These are phyloP conservation scores for Tetradesmus lagerheimii DNA, from an alignment of 139 green algal species.

Conservation along the genomic window DNA sequence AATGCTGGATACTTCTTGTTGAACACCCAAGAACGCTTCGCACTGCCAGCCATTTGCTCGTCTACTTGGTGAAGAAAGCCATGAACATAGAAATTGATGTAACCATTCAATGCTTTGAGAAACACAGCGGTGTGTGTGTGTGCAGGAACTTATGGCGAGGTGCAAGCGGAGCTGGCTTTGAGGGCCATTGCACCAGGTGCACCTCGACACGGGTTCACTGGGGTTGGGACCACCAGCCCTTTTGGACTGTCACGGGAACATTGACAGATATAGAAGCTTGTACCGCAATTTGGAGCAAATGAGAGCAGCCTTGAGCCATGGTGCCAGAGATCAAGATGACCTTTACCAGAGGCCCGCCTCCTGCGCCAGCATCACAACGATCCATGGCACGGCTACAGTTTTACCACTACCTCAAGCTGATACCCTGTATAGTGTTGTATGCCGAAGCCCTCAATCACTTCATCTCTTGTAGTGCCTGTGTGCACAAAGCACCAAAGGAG, in stretches of 20 bases:
- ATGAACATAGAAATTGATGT: not conserved
- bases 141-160: not conserved
- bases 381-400: not conserved
- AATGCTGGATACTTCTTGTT: constrained; percentile 83
- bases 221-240: not conserved
- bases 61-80: not conserved
- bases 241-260: not conserved
- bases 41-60: not conserved
- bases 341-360: not conserved
- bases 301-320: not conserved
- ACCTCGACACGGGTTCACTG: not conserved
- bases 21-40: constrained; percentile 73
- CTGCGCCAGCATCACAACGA: not conserved
- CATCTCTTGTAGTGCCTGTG: not conserved
- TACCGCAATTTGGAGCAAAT: not conserved
- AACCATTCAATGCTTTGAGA: not conserved
- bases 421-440: not conserved
- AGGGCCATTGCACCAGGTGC: not conserved
- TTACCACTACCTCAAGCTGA: not conserved
- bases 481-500: too few species aligned
- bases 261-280: too few species aligned
- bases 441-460: not conserved
- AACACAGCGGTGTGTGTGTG: not conserved
- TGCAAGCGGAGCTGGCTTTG: not conserved
- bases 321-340: not conserved